phyloP scores from a whole-genome alignment of 1,139 yeast genomes.

The Suhomyces yuchorum region DNA sequence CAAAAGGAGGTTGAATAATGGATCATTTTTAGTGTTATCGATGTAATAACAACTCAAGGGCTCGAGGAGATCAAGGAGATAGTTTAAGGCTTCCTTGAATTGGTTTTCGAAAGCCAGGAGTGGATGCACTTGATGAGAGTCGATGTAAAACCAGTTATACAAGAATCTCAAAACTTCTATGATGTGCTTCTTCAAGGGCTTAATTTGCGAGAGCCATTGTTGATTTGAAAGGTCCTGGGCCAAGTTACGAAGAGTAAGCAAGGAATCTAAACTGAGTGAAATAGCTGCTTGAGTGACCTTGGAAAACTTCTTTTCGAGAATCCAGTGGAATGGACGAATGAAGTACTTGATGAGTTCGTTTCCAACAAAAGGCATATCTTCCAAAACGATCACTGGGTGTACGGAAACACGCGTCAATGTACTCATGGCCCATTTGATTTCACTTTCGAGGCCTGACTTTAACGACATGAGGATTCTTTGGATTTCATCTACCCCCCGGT shows the following conservation, averaged over 20 bases:
- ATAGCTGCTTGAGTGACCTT: slow-evolving; percentile 37
- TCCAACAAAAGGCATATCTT: slow-evolving; percentile 51
- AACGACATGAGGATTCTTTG: slow-evolving; percentile 66
- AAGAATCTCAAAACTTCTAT: slow-evolving; percentile 53
- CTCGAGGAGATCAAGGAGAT: slow-evolving; percentile 79
- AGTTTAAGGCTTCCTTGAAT: slow-evolving; percentile 63
- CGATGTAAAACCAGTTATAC: slow-evolving; percentile 38
- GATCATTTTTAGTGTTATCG: slow-evolving; percentile 68
- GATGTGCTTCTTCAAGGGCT: slow-evolving; percentile 48
- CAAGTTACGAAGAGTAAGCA: slow-evolving; percentile 74
- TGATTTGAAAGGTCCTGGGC: slow-evolving; percentile 84
- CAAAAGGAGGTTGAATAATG: slow-evolving; percentile 55
- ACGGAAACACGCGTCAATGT: slow-evolving; percentile 59
- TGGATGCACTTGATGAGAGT: slow-evolving; percentile 18
- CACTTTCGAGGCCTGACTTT: slow-evolving; percentile 57
- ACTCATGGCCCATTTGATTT: slow-evolving; percentile 66
- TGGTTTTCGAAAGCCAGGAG: slow-evolving; percentile 39
- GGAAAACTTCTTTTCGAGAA: slow-evolving; percentile 28
- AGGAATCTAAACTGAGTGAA: slow-evolving; percentile 56
- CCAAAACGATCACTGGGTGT: slow-evolving; percentile 41
- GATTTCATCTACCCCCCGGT: slow-evolving; percentile 57
- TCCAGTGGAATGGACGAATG: slow-evolving; percentile 31
- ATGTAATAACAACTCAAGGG: slow-evolving; percentile 81
- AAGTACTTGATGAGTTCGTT: slow-evolving; percentile 52
- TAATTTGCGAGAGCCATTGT: slow-evolving; percentile 66